Evolutionary conservation across 768 basidiomycete genomes (phyloP).

Genomic region (Aureoboletus auriporus): DNA sequence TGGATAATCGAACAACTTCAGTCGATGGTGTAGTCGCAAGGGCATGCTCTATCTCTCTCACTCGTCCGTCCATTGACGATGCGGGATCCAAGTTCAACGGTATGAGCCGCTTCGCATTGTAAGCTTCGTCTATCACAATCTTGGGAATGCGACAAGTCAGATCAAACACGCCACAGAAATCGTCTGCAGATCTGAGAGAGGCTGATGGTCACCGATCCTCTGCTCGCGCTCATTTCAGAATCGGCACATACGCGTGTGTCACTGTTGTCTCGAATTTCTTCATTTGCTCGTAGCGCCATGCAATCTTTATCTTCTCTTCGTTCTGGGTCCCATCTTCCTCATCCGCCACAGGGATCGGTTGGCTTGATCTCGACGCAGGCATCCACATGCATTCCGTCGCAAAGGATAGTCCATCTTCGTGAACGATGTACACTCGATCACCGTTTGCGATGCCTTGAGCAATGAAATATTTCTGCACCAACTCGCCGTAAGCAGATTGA

Average conservation of each 20-base stretch:
- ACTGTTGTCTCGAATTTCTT: constrained; percentile 89
- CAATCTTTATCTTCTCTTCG: constrained; percentile 81
- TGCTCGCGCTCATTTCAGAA: constrained; percentile 9
- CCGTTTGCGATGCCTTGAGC: constrained; percentile 78
- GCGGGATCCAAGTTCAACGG: constrained; percentile 24
- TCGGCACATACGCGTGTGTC: constrained; percentile 43
- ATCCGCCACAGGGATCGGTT: constrained; percentile 21
- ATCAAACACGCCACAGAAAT: constrained; percentile 72
- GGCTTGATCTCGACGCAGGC: constrained; percentile 27
- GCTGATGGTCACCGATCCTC: constrained; percentile 10
- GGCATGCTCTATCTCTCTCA: constrained; percentile 29
- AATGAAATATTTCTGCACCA: constrained; percentile 84
- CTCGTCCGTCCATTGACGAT: constrained; percentile 17
- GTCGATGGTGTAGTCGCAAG: constrained; percentile 31
- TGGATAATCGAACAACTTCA: constrained; percentile 51
- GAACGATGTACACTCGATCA: constrained; percentile 68
- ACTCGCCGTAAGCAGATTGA: constrained; percentile 80
- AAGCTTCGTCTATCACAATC: constrained; percentile 43
- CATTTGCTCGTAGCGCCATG: constrained; percentile 96
- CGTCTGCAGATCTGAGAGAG: constrained; percentile 43
- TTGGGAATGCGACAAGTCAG: constrained; percentile 59
- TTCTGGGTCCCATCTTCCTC: constrained; percentile 33
- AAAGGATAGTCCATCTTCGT: constrained; percentile 53
- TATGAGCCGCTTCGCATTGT: constrained; percentile 36
- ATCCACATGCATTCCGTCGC: constrained; percentile 82